phyloP scores from a whole-genome alignment of 768 basidiomycete genomes.

The Gymnopilus dilepis region DNA sequence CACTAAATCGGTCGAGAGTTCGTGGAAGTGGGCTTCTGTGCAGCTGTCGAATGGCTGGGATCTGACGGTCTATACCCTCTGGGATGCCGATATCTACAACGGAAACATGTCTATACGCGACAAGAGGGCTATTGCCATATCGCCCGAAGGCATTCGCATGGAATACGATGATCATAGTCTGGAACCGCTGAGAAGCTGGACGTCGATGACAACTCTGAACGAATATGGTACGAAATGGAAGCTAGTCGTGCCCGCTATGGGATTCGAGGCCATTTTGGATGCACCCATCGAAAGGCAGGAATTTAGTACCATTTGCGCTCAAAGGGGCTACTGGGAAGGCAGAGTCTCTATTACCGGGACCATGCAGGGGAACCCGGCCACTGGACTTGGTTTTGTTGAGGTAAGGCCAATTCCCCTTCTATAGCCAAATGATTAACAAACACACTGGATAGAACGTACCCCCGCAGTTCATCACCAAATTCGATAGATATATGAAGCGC shows the following conservation, averaged over 20 bases:
- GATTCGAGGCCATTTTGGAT: background rate
- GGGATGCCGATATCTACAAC: background rate
- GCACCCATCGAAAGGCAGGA: background rate
- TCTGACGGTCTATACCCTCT: constrained; percentile 4
- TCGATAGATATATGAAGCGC: constrained; percentile 1
- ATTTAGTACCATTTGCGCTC: background rate
- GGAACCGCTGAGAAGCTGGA: background rate
- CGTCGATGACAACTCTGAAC: background rate
- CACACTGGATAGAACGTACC: background rate
- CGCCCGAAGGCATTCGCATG: background rate
- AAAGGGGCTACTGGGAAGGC: constrained; percentile 4
- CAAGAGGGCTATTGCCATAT: constrained; percentile 5
- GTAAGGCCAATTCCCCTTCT: background rate
- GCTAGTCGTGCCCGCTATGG: background rate
- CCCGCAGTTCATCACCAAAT: background rate
- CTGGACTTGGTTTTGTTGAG: constrained; percentile 1
- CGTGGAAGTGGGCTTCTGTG: constrained; percentile 3
- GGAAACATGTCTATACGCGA: background rate
- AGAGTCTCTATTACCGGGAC: background rate
- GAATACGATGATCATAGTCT: constrained; percentile 4
- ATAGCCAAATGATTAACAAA: too few species aligned
- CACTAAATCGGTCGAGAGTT: background rate
- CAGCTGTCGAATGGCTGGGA: constrained; percentile 8
- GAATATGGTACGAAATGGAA: constrained; percentile 1
- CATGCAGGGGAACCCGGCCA: background rate